Evolutionary conservation across 768 basidiomycete species (phyloP).

Genomic region (Serendipita sp.): DNA sequence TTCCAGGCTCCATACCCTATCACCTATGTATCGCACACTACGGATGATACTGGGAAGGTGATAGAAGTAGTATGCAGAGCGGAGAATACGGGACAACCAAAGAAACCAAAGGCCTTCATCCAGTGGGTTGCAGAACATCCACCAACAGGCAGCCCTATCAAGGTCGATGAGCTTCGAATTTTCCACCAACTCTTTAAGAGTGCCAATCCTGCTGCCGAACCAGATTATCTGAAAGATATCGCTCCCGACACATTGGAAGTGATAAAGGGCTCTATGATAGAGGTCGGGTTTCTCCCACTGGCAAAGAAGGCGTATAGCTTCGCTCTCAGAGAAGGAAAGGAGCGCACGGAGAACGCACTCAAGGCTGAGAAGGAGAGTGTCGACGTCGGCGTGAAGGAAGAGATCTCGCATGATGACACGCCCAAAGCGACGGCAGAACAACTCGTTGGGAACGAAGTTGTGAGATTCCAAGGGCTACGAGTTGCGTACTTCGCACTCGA

Average conservation of each 20-base stretch:
- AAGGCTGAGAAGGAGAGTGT: constrained; percentile 39
- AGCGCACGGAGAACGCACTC: constrained; percentile 45
- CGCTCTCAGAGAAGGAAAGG: constrained; percentile 37
- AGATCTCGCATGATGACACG: constrained; percentile 30
- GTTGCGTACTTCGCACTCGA: constrained; percentile 93
- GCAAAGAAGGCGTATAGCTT: constrained; percentile 49
- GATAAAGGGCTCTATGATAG: constrained; percentile 66
- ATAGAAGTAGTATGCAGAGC: constrained; percentile 63
- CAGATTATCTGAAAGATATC: constrained; percentile 73
- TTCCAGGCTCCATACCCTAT: constrained; percentile 88
- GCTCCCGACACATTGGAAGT: constrained; percentile 69
- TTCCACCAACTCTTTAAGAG: constrained; percentile 92
- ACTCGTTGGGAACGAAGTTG: constrained; percentile 77
- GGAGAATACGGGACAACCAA: constrained; percentile 43
- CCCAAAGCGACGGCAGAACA: constrained; percentile 64
- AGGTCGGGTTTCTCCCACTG: constrained; percentile 77
- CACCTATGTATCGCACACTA: constrained; percentile 81
- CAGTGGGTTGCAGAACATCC: constrained; percentile 91
- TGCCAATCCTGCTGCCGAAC: constrained; percentile 60
- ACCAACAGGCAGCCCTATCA: constrained; percentile 64
- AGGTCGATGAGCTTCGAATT: constrained; percentile 75
- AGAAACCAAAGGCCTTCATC: constrained; percentile 86
- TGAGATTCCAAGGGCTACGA: constrained; percentile 92
- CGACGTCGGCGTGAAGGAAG: constrained; percentile 18
- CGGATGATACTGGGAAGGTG: constrained; percentile 56